These are phyloP conservation scores for Suhomyces kilbournensis DNA, from an alignment of 805 yeast genomes.

Conservation along the genomic window DNA sequence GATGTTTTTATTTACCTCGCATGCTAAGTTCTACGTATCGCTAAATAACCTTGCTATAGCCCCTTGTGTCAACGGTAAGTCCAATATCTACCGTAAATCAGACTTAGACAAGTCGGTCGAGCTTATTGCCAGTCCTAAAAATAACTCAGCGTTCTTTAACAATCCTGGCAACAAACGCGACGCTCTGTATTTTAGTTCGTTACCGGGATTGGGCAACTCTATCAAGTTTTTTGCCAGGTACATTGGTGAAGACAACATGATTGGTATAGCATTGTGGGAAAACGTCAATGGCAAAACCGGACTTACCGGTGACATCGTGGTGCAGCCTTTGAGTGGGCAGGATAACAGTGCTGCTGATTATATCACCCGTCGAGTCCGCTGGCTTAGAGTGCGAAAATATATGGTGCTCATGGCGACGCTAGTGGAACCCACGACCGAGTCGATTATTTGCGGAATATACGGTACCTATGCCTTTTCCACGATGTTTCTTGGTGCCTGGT, in stretches of 20 bases:
- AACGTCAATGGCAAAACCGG: slow-evolving; percentile 65
- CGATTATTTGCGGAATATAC: slow-evolving; percentile 60
- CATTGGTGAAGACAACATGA: slow-evolving; percentile 93
- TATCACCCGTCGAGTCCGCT: slow-evolving; percentile 66
- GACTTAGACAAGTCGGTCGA: slow-evolving; percentile 60
- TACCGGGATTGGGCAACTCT: slow-evolving; percentile 45
- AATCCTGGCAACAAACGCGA: slow-evolving; percentile 27
- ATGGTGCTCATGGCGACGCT: slow-evolving; percentile 85
- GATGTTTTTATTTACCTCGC: slow-evolving; percentile 80
- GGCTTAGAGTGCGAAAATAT: slow-evolving; percentile 83
- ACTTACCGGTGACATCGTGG: slow-evolving; percentile 71
- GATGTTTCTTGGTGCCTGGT: slow-evolving; percentile 33
- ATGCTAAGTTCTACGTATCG: slow-evolving; percentile 79
- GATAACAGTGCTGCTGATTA: slow-evolving; percentile 51
- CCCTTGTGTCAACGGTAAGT: slow-evolving; percentile 90
- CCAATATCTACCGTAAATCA: slow-evolving; percentile 69
- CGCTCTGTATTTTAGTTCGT: slow-evolving; percentile 23
- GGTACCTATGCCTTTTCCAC: slow-evolving; percentile 61
- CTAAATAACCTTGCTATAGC: slow-evolving; percentile 73
- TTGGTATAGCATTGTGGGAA: slow-evolving; percentile 81
- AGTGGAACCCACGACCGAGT: slow-evolving; percentile 84
- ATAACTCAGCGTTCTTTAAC: slow-evolving; percentile 28
- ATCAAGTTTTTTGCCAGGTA: slow-evolving; percentile 70
- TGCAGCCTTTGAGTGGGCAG: slow-evolving; percentile 61
- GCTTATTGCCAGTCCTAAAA: slow-evolving; percentile 22